A percentile compares a stretch with the other conserved stretches of the same genome.
phyloP scores from a whole-genome alignment of 345 rosid species.

The Rhodamnia argentea region DNA sequence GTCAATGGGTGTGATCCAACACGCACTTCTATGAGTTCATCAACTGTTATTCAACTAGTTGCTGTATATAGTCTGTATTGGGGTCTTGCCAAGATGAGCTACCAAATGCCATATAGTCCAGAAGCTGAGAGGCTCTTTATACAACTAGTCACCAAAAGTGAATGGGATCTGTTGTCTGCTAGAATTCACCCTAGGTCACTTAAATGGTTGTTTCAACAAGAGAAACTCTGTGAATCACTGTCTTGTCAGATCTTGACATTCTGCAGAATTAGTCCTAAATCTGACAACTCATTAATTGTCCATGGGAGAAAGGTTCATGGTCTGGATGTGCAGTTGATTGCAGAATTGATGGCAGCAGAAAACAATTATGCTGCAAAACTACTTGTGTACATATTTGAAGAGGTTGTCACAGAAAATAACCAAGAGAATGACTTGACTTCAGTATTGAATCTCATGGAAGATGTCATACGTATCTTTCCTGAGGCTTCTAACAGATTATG shows the following conservation, averaged over 20 bases:
- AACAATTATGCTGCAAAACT: constrained; percentile 51
- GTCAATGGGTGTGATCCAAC: constrained; percentile 37
- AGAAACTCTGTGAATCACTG: constrained; percentile 41
- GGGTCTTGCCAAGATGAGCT: constrained; percentile 36
- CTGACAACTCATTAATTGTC: constrained; percentile 6
- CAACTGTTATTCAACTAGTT: constrained; percentile 30
- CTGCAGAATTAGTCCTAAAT: constrained; percentile 20
- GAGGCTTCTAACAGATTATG: constrained; percentile 54
- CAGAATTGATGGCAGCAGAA: constrained; percentile 53
- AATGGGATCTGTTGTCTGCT: constrained; percentile 68
- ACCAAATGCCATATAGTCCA: constrained; percentile 57
- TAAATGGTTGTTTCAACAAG: constrained; percentile 88
- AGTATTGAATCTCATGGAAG: constrained; percentile 36
- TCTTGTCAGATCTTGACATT: constrained; percentile 53
- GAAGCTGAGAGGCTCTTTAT: constrained; percentile 86
- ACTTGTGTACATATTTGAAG: constrained; percentile 38
- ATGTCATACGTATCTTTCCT: constrained; percentile 30
- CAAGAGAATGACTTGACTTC: constrained; percentile 39
- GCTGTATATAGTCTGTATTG: constrained; percentile 69
- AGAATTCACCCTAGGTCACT: constrained; percentile 47
- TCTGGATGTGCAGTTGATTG: constrained; percentile 32
- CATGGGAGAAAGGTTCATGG: constrained; percentile 18
- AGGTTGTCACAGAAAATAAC: constrained; percentile 34
- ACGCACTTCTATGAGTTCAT: constrained; percentile 8
- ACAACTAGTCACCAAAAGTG: constrained; percentile 41